Base-by-base conservation (phyloP, 2,329 filamentous ascomycete genomes). In the Arthrobotrys iridis region DNA sequence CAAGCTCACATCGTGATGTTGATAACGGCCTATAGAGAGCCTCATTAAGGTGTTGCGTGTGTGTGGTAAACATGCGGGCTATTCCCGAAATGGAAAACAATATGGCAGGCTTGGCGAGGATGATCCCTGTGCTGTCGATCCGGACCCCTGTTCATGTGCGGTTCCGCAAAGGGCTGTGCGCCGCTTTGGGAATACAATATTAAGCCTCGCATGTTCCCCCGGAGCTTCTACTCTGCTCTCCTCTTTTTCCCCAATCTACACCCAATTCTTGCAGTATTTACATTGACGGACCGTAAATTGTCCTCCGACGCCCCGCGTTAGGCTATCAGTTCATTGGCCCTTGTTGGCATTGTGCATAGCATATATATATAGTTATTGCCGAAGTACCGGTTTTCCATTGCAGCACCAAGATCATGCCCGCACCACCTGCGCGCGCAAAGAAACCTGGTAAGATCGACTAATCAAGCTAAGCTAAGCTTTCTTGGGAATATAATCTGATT, bases 61-160 rank as follows among this genome's bases (percentile, higher is more conserved):
- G 48, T 48, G 58, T 52, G 18, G 66, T 46, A 22, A 33, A 41
- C 15, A 13, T n/a, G 10, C 7, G 26, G 11, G 24, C 66, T 64
- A 63, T 43, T 40, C 70, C 45, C 15, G 13, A 74, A 67, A 6
- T 4, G 70, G 70, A 50, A 74, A 62, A 74, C 70, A 74, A 74
- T 74, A 13, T 74, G 35, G n/a, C 24, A n/a, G 6, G 46, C 70
- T 74, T 74, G 70, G 70, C 62, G 24, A 15, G 5, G 18, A 18
- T 37, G 15, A 37, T 37, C 50, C 50, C 50, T 33, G 48, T 5
- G n/a, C 40, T 59, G 24, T 41, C 28, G 46, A 28, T n/a, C 15
- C 2, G 24, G 7, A 57, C n/a, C 55, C 64, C 55, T 62, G 65
- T 37, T 24, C 43, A 33, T 20, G 6, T 13, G 20, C 18, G n/a